Conservation (phyloP, 2,329 filamentous ascomycete species). For the Mycosphaerelloides madeirae region DNA sequence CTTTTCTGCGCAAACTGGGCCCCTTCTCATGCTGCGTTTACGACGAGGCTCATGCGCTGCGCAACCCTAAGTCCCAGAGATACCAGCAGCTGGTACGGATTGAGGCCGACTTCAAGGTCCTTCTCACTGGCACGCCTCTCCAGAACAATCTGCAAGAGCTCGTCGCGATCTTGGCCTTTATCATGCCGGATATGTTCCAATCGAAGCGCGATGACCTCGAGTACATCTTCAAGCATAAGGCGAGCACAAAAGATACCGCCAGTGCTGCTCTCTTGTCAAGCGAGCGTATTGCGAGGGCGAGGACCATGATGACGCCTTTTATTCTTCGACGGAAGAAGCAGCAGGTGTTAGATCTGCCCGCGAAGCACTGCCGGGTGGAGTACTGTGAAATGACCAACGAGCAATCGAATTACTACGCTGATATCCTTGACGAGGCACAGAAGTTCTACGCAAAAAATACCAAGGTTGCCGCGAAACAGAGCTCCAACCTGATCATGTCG, state of each 20-base stretch:
- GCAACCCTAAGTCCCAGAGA: conserved; percentile 77
- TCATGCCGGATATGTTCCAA: conserved; percentile 79
- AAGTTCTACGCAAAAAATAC: conserved; percentile 57
- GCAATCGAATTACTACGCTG: conserved; percentile 70
- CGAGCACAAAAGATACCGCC: conserved; percentile 70
- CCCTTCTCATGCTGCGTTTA: conserved; percentile 63
- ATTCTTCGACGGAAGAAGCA: conserved; percentile 90
- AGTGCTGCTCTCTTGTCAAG: conserved; percentile 80
- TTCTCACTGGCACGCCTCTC: conserved; percentile 85
- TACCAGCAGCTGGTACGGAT: conserved; percentile 78
- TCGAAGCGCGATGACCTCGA: conserved; percentile 73
- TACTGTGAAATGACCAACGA: conserved; percentile 72
- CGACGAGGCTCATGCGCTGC: conserved; percentile 90
- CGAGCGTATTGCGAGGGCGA: conserved; percentile 79
- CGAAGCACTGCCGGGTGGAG: conserved; percentile 71
- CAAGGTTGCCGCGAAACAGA: conserved; percentile 34
- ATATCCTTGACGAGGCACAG: conserved; percentile 59
- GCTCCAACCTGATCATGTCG: conserved; percentile 63
- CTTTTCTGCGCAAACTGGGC: conserved; percentile 56
- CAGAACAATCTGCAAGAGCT: conserved; percentile 94
- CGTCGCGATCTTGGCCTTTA: conserved; percentile 85
- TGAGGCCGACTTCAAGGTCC: conserved; percentile 72
- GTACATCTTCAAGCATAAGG: conserved; percentile 86
- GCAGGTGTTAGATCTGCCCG: conserved; percentile 75
- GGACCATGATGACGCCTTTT: conserved; percentile 91